Percentiles rank a stretch among this genome's conserved stretches.
Conservation (phyloP, 768 basidiomycete species). For the Filobasidium wieringae region DNA sequence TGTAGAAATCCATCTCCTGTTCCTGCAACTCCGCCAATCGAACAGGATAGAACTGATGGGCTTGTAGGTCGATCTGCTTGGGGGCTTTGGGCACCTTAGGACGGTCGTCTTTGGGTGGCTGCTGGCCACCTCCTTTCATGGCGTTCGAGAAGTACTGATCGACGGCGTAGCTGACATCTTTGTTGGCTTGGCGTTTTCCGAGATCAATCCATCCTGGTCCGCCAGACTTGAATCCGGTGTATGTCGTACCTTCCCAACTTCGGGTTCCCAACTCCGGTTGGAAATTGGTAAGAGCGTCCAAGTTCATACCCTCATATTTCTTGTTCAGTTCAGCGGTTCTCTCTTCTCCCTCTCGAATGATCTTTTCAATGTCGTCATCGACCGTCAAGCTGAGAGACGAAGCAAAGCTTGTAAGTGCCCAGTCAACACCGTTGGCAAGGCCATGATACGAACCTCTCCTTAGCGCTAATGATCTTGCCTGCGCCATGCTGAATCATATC, state of each 20-base stretch:
- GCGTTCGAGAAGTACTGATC: constrained; percentile 93
- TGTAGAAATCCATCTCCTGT: constrained; percentile 63
- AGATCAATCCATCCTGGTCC: constrained; percentile 53
- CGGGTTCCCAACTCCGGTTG: constrained; percentile 76
- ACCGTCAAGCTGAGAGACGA: constrained; percentile 49
- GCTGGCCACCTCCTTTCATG: constrained; percentile 48
- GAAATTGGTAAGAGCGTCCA: constrained; percentile 95
- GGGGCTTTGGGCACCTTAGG: constrained; percentile 75
- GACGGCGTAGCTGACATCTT: constrained; percentile 85
- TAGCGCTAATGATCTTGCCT: constrained; percentile 82
- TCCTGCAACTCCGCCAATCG: constrained; percentile 71
- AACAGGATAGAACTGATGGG: constrained; percentile 86
- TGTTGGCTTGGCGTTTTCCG: constrained; percentile 63
- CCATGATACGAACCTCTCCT: constrained; percentile 51
- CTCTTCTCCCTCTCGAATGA: constrained; percentile 82
- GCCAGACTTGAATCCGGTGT: constrained; percentile 47
- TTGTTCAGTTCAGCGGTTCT: constrained; percentile 74
- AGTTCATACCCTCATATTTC: constrained; percentile 83
- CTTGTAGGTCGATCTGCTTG: constrained; percentile 60
- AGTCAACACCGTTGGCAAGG: background rate
- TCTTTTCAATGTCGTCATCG: constrained; percentile 84
- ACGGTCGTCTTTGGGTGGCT: constrained; percentile 55
- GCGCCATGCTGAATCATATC: constrained; percentile 99
- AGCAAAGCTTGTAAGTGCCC: background rate
- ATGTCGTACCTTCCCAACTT: constrained; percentile 94